Evolutionary conservation across 345 rosid genomes (phyloP).

Genomic region (Camelina sativa): DNA sequence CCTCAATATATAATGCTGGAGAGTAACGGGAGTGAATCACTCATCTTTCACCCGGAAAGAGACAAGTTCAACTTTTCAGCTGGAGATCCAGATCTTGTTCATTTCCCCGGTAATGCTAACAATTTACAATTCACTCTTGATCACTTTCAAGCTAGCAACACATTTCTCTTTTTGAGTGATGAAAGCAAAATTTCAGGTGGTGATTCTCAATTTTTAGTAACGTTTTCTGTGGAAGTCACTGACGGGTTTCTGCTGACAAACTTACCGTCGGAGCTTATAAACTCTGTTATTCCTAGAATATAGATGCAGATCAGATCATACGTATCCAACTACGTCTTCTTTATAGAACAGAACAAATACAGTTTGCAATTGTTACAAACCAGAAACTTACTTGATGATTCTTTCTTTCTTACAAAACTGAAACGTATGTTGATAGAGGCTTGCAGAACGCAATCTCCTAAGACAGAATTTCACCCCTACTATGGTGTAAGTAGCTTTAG

Average conservation of each 20-base stretch:
- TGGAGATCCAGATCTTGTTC: constrained; percentile 81
- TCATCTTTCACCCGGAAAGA: constrained; percentile 54
- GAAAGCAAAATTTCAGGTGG: constrained; percentile 52
- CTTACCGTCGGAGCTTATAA: constrained; percentile 72
- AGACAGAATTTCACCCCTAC: too few relatives aligned
- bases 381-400: too few relatives aligned
- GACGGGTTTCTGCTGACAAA: constrained; percentile 67
- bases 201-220: constrained; percentile 55
- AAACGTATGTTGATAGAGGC: too few relatives aligned
- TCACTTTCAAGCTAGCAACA: constrained; percentile 12
- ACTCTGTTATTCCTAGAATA: constrained; percentile 13
- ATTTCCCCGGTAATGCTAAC: constrained; percentile 67
- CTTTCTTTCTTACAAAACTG: too few relatives aligned
- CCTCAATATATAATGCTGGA: constrained; percentile 63
- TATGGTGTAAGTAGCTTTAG: too few relatives aligned
- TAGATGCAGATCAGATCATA: too few relatives aligned
- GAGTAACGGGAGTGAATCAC: constrained; percentile 49
- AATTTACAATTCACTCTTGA: background rate
- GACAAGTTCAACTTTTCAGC: constrained; percentile 70
- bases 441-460: too few relatives aligned
- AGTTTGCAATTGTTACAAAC: too few relatives aligned
- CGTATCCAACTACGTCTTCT: too few relatives aligned
- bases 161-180: background rate
- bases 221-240: constrained; percentile 79
- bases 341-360: constrained; percentile 48